Evolutionary conservation across 2,329 filamentous ascomycete species (phyloP), one percentile per base, ranked within the genome.

Genomic region (Cercospora zeae-maydis): DNA sequence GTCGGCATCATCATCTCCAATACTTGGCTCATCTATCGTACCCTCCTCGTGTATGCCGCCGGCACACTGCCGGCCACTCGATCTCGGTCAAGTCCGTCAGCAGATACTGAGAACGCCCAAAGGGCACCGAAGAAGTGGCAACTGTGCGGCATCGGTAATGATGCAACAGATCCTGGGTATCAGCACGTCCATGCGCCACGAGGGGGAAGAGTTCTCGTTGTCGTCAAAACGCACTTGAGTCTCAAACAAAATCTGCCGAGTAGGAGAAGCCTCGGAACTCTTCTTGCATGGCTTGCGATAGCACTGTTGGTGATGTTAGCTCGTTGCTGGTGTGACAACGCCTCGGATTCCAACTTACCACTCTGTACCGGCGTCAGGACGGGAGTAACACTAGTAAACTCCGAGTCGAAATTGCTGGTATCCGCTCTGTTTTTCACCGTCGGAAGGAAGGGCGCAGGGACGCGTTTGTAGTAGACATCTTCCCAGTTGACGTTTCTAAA

Each of bases 241-340:
- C 63, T 82, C 77, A 93, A 66, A 89, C 89, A 79, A 96, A 96
- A 77, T 96, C 92, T 64, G 91, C 91, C 58, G 91, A 95, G 79
- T 99, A 99, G 27, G 93, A 98, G 82, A 99, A 99, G 69, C 95
- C 95, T 63, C 95, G 88, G 89, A 99, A 99, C 77, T 99, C 93
- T 81, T 99, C 95, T 81, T 99, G 95, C 93, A 98, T 98, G 47
- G 92, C 92, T 82, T 98, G 95, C 30, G 93, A 96, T 67, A 99
- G 84, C 49, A 99, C 95, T 96, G 70, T 39, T 45, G 42, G 13
- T 42, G 31, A 33, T 34, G 66, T 75, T 67, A 75, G 71, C 64
- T 68, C 27, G 16, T 47, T 13, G 33, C 13, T 8, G 13, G 4
- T 14, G 9, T 8, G 47, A 4, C 16, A 10, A 30, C 21, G 36